These are phyloP conservation scores for Gnomoniopsis smithogilvyi DNA, from an alignment of 2,329 filamentous ascomycete genomes.

Conservation along the genomic window DNA sequence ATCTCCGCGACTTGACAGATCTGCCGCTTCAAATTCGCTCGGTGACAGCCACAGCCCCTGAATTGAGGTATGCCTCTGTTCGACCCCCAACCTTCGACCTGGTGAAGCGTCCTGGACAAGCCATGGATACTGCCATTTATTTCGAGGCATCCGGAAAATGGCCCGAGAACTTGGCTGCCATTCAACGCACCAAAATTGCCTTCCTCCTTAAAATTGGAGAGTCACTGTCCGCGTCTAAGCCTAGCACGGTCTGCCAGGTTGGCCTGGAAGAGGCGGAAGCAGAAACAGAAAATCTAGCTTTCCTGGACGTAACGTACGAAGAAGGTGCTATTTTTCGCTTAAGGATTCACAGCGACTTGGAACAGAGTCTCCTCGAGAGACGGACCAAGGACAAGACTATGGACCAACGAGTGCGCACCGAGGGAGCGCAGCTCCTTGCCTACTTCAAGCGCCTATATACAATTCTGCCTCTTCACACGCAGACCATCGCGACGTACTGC, in stretches of 20 bases:
- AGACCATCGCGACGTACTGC: slow-evolving; percentile 75
- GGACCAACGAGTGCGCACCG: slow-evolving; percentile 63
- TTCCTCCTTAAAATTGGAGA: slow-evolving; percentile 77
- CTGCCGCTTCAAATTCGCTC: slow-evolving; percentile 85
- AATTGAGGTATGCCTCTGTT: slow-evolving; percentile 71
- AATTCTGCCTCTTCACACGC: slow-evolving; percentile 73
- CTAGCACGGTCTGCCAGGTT: slow-evolving; percentile 61
- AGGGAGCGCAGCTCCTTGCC: slow-evolving; percentile 66
- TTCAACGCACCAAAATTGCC: slow-evolving; percentile 90
- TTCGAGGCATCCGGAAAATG: slow-evolving; percentile 92
- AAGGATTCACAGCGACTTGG: slow-evolving; percentile 84
- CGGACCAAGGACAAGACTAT: slow-evolving; percentile 70
- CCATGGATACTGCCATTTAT: slow-evolving; percentile 78
- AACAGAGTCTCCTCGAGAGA: slow-evolving; percentile 77
- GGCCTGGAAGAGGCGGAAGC: slow-evolving; percentile 75
- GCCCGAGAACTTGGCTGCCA: slow-evolving; percentile 88
- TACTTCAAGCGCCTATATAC: slow-evolving; percentile 69
- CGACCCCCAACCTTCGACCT: slow-evolving; percentile 46
- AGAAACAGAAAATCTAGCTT: slow-evolving; percentile 72
- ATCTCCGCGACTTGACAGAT: slow-evolving; percentile 75
- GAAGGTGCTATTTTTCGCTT: slow-evolving; percentile 75
- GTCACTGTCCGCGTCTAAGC: slow-evolving; percentile 59
- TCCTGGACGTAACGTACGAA: slow-evolving; percentile 76
- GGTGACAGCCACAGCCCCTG: slow-evolving; percentile 67
- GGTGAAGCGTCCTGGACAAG: slow-evolving; percentile 41